Percentiles rank a stretch among this genome's conserved stretches.
phyloP scores from a whole-genome alignment of 495 filamentous ascomycete species.

The Diplogelasinospora grovesii region DNA sequence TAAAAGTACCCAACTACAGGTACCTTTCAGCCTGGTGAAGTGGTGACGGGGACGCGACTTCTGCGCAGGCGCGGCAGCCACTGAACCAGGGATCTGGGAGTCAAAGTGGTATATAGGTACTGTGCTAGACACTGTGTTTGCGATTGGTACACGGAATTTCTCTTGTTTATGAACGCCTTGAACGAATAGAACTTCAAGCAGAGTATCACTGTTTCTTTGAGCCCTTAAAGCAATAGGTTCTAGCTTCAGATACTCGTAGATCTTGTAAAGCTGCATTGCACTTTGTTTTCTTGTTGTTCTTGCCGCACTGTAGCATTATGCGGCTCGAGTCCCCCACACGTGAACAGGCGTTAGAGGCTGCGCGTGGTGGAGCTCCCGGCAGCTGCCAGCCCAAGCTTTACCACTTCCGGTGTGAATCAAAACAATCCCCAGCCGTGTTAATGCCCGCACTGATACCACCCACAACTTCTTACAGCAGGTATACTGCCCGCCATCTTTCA shows the following conservation, averaged over 20 bases:
- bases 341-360: conserved; percentile 20
- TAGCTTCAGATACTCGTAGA: no score
- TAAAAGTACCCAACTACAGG: no score
- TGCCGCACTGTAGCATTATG: conserved; percentile 1
- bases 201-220: no score
- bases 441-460: conserved; percentile 15
- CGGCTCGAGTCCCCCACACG: conserved; percentile 13
- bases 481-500: conserved; percentile 9
- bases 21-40: no score
- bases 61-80: conserved; percentile 1
- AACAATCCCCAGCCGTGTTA: conserved; percentile 21
- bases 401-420: conserved; percentile 27
- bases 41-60: conserved; percentile 1
- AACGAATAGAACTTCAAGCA: no score
- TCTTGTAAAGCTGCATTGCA: no score
- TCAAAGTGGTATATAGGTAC: no score
- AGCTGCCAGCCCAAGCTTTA: conserved; percentile 13
- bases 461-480: conserved; percentile 18
- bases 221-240: no score
- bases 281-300: not conserved
- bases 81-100: not conserved
- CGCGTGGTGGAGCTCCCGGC: conserved; percentile 10
- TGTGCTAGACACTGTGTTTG: not conserved
- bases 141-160: no score
- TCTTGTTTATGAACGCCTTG: no score